Percentiles rank a stretch among this genome's conserved stretches.
Evolutionary conservation across 345 rosid species (phyloP).

Genomic region (Bruguiera sexangula): DNA sequence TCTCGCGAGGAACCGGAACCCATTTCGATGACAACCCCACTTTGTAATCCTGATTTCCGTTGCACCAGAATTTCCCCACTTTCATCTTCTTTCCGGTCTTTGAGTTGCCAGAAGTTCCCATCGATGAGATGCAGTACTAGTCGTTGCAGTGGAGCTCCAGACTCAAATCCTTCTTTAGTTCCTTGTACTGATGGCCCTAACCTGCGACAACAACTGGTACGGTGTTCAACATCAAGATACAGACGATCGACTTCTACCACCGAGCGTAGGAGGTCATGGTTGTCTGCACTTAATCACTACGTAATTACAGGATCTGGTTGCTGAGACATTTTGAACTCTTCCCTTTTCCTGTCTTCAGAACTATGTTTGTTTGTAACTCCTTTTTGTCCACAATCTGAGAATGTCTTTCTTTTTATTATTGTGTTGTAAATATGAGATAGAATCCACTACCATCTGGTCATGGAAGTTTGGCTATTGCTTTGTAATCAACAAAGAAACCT

Average conservation of each 20-base stretch:
- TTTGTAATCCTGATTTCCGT: constrained; percentile 60
- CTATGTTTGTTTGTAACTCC: neutral
- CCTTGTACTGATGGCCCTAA: constrained; percentile 34
- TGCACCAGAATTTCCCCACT: constrained; percentile 51
- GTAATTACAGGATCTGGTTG: constrained; percentile 57
- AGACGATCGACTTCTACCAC: constrained; percentile 44
- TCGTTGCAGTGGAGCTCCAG: constrained; percentile 66
- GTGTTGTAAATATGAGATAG: constrained; percentile 19
- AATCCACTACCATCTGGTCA: neutral
- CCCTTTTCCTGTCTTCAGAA: neutral
- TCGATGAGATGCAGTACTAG: constrained; percentile 50
- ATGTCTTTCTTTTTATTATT: neutral
- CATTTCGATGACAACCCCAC: constrained; percentile 49
- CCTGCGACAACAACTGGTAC: constrained; percentile 34
- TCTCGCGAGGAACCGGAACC: constrained; percentile 58
- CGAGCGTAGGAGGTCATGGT: constrained; percentile 64
- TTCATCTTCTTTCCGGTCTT: constrained; percentile 66
- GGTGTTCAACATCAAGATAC: constrained; percentile 53
- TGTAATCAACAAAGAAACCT: no score
- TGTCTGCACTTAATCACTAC: constrained; percentile 68
- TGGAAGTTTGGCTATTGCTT: no score
- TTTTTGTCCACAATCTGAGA: constrained; percentile 13
- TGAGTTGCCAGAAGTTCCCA: constrained; percentile 70
- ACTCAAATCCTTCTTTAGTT: constrained; percentile 48
- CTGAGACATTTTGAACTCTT: constrained; percentile 30